Conservation (phyloP, 768 basidiomycete genomes). For the Cystofilobasidium bisporidii region DNA sequence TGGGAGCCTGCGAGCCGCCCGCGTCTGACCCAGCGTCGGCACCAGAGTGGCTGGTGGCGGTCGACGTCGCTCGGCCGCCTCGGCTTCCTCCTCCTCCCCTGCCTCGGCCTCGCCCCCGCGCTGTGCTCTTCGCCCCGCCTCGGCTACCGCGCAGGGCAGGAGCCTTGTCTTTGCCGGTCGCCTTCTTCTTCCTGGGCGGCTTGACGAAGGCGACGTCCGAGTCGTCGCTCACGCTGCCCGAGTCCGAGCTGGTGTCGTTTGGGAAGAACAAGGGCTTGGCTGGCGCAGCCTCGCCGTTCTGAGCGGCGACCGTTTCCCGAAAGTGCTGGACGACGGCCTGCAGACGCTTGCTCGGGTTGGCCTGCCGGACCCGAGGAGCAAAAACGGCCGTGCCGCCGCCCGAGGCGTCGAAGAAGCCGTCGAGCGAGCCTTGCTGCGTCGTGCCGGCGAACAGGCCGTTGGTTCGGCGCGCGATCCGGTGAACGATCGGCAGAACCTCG, state of each 20-base stretch:
- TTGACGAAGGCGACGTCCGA: too few species aligned
- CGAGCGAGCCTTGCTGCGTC: constrained; percentile 69
- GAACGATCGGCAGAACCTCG: constrained; percentile 80
- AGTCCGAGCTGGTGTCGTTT: background rate
- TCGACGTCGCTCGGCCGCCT: too few species aligned
- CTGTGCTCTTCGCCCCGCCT: background rate
- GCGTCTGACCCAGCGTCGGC: too few species aligned
- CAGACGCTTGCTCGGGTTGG: constrained; percentile 12
- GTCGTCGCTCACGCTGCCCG: background rate
- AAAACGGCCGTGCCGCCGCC: constrained; percentile 41
- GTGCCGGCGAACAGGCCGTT: constrained; percentile 56
- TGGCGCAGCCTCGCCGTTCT: background rate
- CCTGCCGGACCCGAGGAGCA: constrained; percentile 7
- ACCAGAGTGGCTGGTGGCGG: too few species aligned
- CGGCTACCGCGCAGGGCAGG: background rate
- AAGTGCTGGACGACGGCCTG: constrained; percentile 13
- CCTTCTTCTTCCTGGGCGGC: too few species aligned
- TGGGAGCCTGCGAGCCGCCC: too few species aligned
- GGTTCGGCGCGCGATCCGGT: constrained; percentile 69
- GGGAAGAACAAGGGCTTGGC: background rate
- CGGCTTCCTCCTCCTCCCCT: too few species aligned
- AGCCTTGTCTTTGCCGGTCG: background rate
- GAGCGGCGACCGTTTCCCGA: background rate
- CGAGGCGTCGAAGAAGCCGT: constrained; percentile 62
- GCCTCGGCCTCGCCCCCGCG: too few species aligned